Evolutionary conservation across 2,329 filamentous ascomycete genomes (phyloP).

Genomic region (Ophiostoma ips): DNA sequence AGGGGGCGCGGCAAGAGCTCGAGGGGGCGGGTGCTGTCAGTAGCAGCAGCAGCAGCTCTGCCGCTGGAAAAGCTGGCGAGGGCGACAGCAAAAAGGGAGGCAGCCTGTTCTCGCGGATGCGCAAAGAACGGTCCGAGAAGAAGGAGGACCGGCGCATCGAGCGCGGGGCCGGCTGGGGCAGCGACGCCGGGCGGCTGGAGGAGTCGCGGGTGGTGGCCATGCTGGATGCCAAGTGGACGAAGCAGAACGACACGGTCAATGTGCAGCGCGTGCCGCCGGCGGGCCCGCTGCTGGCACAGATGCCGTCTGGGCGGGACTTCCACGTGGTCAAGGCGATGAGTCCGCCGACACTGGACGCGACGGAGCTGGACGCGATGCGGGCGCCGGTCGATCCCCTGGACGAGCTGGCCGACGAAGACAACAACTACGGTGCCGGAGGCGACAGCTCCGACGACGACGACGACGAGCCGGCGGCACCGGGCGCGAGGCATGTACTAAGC

Average conservation of each 20-base stretch:
- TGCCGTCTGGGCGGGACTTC: conserved; percentile 83
- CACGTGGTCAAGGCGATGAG: conserved; percentile 56
- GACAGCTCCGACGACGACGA: conserved; percentile 31
- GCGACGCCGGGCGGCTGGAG: conserved; percentile 72
- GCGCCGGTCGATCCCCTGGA: conserved; percentile 34
- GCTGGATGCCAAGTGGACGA: conserved; percentile 78
- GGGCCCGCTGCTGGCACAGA: conserved; percentile 56
- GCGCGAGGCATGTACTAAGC: background rate
- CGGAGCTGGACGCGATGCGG: conserved; percentile 49
- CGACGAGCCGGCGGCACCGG: background rate
- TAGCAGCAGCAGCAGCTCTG: background rate
- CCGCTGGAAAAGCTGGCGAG: conserved; percentile 13
- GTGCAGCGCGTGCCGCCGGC: conserved; percentile 62
- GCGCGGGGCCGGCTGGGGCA: conserved; percentile 58
- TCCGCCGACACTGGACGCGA: conserved; percentile 49
- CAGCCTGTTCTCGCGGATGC: background rate
- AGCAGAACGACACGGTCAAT: conserved; percentile 87
- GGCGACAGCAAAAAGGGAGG: conserved; percentile 20
- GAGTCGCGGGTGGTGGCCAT: conserved; percentile 77
- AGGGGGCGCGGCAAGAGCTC: conserved; percentile 61
- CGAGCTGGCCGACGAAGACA: conserved; percentile 25
- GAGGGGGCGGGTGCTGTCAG: conserved; percentile 36
- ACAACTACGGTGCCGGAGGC: conserved; percentile 14
- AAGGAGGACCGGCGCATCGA: conserved; percentile 64
- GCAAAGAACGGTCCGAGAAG: conserved; percentile 60